Evolutionary conservation across 2,329 filamentous ascomycete genomes (phyloP).

Genomic region (Eurotiales sp.): DNA sequence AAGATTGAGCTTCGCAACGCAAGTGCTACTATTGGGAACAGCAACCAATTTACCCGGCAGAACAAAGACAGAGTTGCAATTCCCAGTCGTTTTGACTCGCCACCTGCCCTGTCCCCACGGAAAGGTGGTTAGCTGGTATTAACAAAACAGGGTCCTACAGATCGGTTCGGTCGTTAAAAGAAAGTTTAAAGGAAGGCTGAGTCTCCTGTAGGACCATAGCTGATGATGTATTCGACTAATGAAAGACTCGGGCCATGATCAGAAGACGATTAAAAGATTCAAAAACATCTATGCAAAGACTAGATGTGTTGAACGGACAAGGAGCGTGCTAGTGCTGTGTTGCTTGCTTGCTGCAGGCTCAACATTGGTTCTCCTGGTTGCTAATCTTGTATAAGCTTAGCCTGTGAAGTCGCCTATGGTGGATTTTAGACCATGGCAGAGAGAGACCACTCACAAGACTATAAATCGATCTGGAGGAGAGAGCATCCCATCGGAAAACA

Average conservation of each 20-base stretch:
- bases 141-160: background rate
- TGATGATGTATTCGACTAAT: background rate
- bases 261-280: background rate
- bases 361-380: background rate
- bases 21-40: conserved; percentile 34
- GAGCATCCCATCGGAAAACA: too few relatives aligned
- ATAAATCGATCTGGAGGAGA: conserved; percentile 1
- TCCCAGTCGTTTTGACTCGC: conserved; percentile 19
- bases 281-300: background rate
- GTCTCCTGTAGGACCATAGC: background rate
- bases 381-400: conserved; percentile 3
- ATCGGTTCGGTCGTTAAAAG: background rate
- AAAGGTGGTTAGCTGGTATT: conserved; percentile 27
- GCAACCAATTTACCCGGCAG: conserved; percentile 24
- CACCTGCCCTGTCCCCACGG: conserved; percentile 25
- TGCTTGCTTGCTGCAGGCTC: background rate
- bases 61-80: conserved; percentile 18
- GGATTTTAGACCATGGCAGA: background rate
- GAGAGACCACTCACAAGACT: background rate
- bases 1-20: conserved; percentile 44
- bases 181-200: background rate
- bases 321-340: background rate
- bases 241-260: background rate
- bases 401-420: conserved; percentile 1
- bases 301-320: background rate